Base-by-base conservation (phyloP, 805 yeast genomes). In the Danielia reshetovae region DNA sequence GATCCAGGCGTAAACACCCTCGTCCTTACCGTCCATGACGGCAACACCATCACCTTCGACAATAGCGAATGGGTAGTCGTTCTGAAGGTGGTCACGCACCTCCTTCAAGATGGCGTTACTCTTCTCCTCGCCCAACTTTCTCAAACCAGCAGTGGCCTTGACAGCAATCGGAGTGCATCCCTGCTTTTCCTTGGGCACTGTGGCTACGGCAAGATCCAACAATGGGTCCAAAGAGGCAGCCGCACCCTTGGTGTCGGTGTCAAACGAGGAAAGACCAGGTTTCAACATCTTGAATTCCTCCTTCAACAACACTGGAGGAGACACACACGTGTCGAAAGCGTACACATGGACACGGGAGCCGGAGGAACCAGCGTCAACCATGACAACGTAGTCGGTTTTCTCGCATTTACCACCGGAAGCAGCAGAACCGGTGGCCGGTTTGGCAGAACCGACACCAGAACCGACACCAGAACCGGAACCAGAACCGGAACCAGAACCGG, bases 1-100 rank as follows among this genome's bases (percentile, higher is more conserved):
- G 59, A 93, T 84, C 99, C 99, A 93, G 1, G 98, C 98, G 55
- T 79, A 93, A 7, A 93, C 97, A 60, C 98, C 99, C 69, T 94
- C 98, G 49, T 90, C 95, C 40, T 79, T 81, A 47, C 98, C 98
- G 40, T 84, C 88, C 97, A 93, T 90, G 54, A 93, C 85, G 8
- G 89, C 72, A 40, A 93, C 72, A 43, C 97, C 97, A 39, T 87
- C 85, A 31, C 80, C 86, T 8, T 74, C 79, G 32, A 89, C 95
- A 31, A 93, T 87, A 2, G 96, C 83, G 68, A 93, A 93, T 36
- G 98, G 98, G 59, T 79, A 93, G 45, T 87, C 80, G 1, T 65
- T 60, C 55, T 84, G 86, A 44, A 93, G 68, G 54, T 87, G 93
- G 8, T 58, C 52, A 56, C 85, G 74, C 15, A 94, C 97, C 42